Evolutionary conservation across 2,329 filamentous ascomycete genomes (phyloP), one percentile per base, ranked within the genome.

Genomic region (Pseudocercospora ulei): DNA sequence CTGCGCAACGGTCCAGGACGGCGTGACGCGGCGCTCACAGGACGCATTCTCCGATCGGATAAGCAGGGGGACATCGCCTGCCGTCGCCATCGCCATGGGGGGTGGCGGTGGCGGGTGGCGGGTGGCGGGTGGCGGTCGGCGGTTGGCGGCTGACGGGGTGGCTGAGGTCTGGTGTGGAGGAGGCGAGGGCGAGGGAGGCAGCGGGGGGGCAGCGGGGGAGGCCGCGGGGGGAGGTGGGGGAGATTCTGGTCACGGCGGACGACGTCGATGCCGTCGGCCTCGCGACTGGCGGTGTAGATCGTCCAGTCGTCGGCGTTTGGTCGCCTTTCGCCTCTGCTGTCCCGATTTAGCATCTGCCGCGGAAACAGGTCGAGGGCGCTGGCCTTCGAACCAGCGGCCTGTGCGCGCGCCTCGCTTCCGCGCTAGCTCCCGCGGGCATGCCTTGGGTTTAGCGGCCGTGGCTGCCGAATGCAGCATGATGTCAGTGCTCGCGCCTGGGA

Each of bases 11-110:
- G 80, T 80, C 90, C 90, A 98, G 51, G 87, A 80, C 8, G 88
- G 88, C 16, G 84, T 88, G 60, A 96, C 78, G 51, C 90, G 83
- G 46, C 88, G 82, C 66, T 98, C 90, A 35, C 85, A 87, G 33
- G 79, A 75, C 31, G 81, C 72, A 62, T 80, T 82, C 44, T 84
- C 78, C 35, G 82, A 88, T 45, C 73, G 73, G 56, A 90, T 75
- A 48, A 78, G 71, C 54, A 90, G 71, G 49, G 82, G 79, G 40
- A 90, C 72, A 61, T 90, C 84, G 38, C 77, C 73, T 67, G 81
- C 76, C 14, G 52, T 48, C 26, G 49, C 45, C 54, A 55, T 56
- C 23, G n/a, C n/a, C 17, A 25, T 14, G 25, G 17, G 18, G 17
- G 28, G 19, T 25, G 35, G 35, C 35, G 31, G 17, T 38, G n/a